Base-by-base conservation (phyloP, 257 asterid species). In the Osmanthus fragrans region DNA sequence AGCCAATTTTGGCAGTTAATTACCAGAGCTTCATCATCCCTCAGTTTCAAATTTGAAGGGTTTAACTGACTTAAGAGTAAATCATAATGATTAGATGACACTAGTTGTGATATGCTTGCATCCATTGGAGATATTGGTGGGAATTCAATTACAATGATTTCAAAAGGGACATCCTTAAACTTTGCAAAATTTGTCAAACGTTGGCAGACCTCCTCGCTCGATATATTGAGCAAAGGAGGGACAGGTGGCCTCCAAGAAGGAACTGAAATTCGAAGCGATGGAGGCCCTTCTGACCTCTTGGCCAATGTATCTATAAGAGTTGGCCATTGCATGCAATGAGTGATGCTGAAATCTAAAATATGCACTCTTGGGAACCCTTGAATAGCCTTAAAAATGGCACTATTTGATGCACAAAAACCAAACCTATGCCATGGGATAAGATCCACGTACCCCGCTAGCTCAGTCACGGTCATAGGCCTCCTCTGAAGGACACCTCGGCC, bases 261-360 rank as follows among this genome's bases (percentile, higher is more conserved):
- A 27, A 89, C 90, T 0, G 95, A 84, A 11, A 92, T 80, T 27
- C 87, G 77, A 23, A 92, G 75, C 1, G 64, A 18, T 0, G 92
- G 97, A n/a, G 90, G 87, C 45, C 83, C 87, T 36, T 79, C 82
- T 4, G 84, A 73, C 36, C 82, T 77, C 68, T 88, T 89, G 16
- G 90, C 89, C 37, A 91, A 47, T 3, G 87, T 88, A 23, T 92
- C 94, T 1, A 92, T 91, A 2, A 92, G 86, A 25, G 96, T 91
- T 2, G 96, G 96, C 95, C 94, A 90, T 60, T 92, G 97, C 96
- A 92, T 91, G 84, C 97, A 90, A 69, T 90, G 86, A 21, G 96
- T 92, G 73, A 88, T 84, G 82, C 95, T 89, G 15, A 92, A 85
- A 77, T 92, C 96, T 81, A 92, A 71, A 9, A 92, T 83, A 58